Conservation (phyloP, 345 rosid genomes). For the Trapa bicornis region DNA sequence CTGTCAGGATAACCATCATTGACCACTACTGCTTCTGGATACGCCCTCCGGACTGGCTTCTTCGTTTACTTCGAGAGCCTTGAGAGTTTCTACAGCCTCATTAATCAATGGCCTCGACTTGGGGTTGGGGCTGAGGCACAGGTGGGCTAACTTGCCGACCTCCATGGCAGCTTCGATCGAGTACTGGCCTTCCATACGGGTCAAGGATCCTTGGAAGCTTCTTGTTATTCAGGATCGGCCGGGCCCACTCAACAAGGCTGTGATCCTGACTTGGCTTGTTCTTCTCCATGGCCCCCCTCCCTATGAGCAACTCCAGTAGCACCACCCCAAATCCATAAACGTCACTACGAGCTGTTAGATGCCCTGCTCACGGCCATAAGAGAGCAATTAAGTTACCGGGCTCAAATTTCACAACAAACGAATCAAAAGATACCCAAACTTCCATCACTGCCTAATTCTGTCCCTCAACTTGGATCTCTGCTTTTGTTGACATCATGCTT, state of each 20-base stretch:
- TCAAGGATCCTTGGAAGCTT: constrained; percentile 81
- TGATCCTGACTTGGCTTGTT: constrained; percentile 78
- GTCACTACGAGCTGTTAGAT: constrained; percentile 91
- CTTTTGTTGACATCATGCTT: not conserved
- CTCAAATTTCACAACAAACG: not conserved
- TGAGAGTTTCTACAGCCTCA: constrained; percentile 71
- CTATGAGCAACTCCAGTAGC: constrained; percentile 86
- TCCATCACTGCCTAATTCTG: not conserved
- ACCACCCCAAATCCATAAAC: constrained; percentile 94
- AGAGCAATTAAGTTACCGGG: constrained; percentile 1
- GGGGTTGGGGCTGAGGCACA: constrained; percentile 93
- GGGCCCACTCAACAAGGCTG: constrained; percentile 95
- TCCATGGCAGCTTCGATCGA: constrained; percentile 42
- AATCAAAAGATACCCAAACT: not conserved
- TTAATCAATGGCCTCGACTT: constrained; percentile 77
- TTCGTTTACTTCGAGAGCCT: constrained; percentile 33
- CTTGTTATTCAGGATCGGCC: constrained; percentile 75
- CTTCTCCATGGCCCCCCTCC: constrained; percentile 92
- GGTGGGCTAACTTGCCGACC: constrained; percentile 67
- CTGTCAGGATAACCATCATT: not conserved
- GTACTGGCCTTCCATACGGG: constrained; percentile 82
- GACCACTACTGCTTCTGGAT: not conserved
- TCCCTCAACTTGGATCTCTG: not conserved
- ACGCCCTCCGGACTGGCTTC: constrained; percentile 24
- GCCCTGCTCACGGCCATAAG: constrained; percentile 37